Evolutionary conservation across 106 monocot species (phyloP).

Genomic region (Vanilla planifolia): DNA sequence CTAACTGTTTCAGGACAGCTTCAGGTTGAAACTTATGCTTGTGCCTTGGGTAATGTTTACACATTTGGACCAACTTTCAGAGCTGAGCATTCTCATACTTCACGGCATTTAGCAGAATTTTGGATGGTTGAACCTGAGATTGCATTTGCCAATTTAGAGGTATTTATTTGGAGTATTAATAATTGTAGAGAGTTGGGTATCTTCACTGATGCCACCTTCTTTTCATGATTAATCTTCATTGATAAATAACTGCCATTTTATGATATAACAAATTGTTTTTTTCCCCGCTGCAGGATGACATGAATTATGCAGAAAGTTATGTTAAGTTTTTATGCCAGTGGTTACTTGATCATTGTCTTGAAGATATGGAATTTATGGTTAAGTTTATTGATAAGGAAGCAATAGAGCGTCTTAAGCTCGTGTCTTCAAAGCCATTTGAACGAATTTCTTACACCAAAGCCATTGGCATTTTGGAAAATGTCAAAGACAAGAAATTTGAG

Average conservation of each 20-base stretch:
- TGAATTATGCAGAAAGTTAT: conserved; percentile 66
- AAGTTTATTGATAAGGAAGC: conserved; percentile 52
- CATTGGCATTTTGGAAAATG: conserved; percentile 36
- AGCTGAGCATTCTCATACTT: conserved; percentile 93
- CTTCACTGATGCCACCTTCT: too few species aligned
- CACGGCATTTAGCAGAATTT: conserved; percentile 93
- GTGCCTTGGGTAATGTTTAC: conserved; percentile 90
- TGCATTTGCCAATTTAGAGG: conserved; percentile 90
- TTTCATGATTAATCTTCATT: too few species aligned
- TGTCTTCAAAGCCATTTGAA: conserved; percentile 49
- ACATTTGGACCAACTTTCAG: conserved; percentile 98
- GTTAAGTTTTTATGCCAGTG: conserved; percentile 63
- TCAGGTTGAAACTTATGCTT: conserved; percentile 90
- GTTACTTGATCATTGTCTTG: conserved; percentile 52
- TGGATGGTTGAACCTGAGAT: conserved; percentile 99
- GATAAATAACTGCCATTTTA: too few species aligned
- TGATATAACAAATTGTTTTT: too few species aligned
- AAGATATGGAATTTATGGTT: conserved; percentile 74
- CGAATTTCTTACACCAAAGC: conserved; percentile 61
- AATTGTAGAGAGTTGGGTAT: too few species aligned
- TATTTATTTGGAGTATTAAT: too few species aligned
- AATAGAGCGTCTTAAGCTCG: conserved; percentile 50
- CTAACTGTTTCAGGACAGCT: conserved; percentile 88
- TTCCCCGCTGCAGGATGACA: conserved; percentile 45
- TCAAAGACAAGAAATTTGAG: conserved; percentile 60